Evolutionary conservation across 345 rosid genomes (phyloP).

Genomic region (Boechera divaricarpa): DNA sequence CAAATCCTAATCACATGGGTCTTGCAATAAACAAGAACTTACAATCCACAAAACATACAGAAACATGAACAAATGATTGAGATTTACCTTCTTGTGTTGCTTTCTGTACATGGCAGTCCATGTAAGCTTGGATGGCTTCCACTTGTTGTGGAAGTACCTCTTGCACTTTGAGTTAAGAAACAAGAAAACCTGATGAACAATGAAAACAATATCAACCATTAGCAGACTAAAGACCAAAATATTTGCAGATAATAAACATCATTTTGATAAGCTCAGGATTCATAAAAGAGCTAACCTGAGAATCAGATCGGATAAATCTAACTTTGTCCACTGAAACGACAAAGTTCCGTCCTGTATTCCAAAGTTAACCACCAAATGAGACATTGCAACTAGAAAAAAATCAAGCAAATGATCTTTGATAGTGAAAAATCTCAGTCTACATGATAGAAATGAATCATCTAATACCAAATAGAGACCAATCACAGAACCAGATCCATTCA

Average conservation of each 20-base stretch:
- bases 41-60: background rate
- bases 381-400: background rate
- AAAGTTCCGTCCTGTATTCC: constrained; percentile 45
- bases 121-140: constrained; percentile 91
- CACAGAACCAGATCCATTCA: constrained; percentile 25
- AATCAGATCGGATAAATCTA: constrained; percentile 48
- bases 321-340: constrained; percentile 50
- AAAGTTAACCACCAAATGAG: background rate
- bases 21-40: background rate
- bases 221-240: background rate
- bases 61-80: too few relatives aligned
- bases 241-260: background rate
- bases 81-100: constrained; percentile 75
- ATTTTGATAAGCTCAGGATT: background rate
- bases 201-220: background rate
- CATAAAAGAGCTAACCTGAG: constrained; percentile 38
- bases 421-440: background rate
- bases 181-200: constrained; percentile 71
- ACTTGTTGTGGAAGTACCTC: constrained; percentile 87
- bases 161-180: constrained; percentile 88
- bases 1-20: background rate
- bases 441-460: constrained; percentile 6
- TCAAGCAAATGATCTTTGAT: background rate
- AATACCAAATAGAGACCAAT: background rate
- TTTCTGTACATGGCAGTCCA: constrained; percentile 88